Evolutionary conservation across 768 basidiomycete genomes (phyloP).

Genomic region (Collybiopsis luxurians): DNA sequence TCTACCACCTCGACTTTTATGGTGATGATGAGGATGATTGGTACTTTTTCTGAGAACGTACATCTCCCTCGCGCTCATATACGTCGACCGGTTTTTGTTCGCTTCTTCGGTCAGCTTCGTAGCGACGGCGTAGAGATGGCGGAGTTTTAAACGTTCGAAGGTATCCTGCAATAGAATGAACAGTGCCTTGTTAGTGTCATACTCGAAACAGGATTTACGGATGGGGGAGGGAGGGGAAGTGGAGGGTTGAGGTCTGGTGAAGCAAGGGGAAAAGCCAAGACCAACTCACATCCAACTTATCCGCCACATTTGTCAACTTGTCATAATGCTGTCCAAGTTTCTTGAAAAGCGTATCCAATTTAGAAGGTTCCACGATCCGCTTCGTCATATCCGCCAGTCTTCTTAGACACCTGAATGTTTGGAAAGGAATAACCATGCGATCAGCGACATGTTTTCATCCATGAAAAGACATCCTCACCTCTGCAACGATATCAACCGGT

Average conservation of each 20-base stretch:
- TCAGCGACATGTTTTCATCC: too few species aligned
- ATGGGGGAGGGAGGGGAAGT: too few species aligned
- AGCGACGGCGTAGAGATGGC: neutral
- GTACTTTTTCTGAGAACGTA: neutral
- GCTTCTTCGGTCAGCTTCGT: slow-evolving; percentile 4
- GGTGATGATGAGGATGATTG: too few species aligned
- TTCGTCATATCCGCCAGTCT: too few species aligned
- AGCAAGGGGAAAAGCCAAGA: neutral
- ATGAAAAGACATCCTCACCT: neutral
- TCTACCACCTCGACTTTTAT: too few species aligned
- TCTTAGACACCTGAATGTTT: too few species aligned
- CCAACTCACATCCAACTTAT: slow-evolving; percentile 4
- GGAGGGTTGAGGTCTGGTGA: too few species aligned
- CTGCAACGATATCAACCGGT: neutral
- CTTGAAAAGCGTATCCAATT: too few species aligned
- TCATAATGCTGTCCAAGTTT: too few species aligned
- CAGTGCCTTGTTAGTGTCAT: neutral
- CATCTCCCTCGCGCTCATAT: neutral
- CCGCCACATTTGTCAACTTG: slow-evolving; percentile 2
- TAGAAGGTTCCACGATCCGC: too few species aligned
- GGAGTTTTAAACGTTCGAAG: slow-evolving; percentile 7
- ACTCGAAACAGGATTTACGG: neutral
- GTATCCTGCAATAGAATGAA: neutral
- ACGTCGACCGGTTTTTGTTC: neutral
- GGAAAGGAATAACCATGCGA: too few species aligned